phyloP scores from a whole-genome alignment of 2,329 filamentous ascomycete species.

The Epichloe festucae region DNA sequence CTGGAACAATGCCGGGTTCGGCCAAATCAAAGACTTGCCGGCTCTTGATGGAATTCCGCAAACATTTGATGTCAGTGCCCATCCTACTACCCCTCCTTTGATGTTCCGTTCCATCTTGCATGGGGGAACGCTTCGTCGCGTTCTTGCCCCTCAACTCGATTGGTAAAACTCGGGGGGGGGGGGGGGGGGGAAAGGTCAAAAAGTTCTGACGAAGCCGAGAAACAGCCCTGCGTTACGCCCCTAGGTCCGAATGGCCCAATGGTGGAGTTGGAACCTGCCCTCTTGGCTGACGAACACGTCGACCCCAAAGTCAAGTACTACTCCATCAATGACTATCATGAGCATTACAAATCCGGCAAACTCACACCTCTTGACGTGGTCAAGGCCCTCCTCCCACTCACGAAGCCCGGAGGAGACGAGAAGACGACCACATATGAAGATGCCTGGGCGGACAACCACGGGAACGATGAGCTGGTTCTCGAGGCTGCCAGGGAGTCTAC shows the following conservation, averaged over 20 bases:
- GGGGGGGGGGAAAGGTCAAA: too few species aligned
- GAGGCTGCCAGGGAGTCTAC: constrained; percentile 62
- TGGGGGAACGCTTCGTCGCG: too few species aligned
- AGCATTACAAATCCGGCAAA: constrained; percentile 55
- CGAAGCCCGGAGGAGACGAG: constrained; percentile 43
- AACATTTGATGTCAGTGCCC: constrained; percentile 31
- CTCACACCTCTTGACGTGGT: constrained; percentile 61
- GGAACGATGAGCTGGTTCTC: constrained; percentile 41
- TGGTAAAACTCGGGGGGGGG: too few species aligned
- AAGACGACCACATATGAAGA: constrained; percentile 50
- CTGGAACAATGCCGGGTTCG: constrained; percentile 56
- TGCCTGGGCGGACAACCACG: constrained; percentile 59
- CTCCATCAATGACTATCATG: constrained; percentile 64
- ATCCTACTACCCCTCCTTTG: too few species aligned
- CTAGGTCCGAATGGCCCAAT: constrained; percentile 25
- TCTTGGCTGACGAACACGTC: constrained; percentile 27
- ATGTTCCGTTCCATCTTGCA: too few species aligned
- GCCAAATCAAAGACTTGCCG: constrained; percentile 31
- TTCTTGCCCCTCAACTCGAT: too few species aligned
- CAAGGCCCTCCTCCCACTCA: constrained; percentile 57
- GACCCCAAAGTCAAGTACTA: constrained; percentile 42
- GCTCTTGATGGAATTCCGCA: constrained; percentile 31
- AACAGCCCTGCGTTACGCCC: constrained; percentile 44
- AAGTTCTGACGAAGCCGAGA: neutral
- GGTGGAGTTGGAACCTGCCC: constrained; percentile 28